Evolutionary conservation across 768 basidiomycete species (phyloP).

Genomic region (Goffeauzyma gilvescens): DNA sequence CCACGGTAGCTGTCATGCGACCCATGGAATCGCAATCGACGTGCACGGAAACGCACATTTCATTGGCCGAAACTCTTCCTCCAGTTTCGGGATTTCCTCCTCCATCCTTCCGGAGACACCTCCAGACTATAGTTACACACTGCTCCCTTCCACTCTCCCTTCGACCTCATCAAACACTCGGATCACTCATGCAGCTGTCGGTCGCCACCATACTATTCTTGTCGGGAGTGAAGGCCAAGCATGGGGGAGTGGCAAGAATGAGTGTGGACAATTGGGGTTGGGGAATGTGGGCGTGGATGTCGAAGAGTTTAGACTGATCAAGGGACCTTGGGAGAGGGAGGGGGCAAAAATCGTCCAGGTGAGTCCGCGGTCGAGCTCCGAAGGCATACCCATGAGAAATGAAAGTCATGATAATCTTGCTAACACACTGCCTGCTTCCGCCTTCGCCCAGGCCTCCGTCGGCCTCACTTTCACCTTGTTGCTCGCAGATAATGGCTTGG

Average conservation of each 20-base stretch:
- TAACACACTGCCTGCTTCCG: background rate
- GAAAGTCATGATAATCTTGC: background rate
- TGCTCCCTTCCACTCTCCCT: background rate
- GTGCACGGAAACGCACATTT: slow-evolving; percentile 61
- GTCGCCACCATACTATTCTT: slow-evolving; percentile 61
- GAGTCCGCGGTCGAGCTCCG: background rate
- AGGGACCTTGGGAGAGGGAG: slow-evolving; percentile 22
- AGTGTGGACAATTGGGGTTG: slow-evolving; percentile 47
- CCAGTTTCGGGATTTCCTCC: slow-evolving; percentile 42
- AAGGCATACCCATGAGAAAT: too few relatives aligned
- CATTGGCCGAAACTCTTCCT: slow-evolving; percentile 64
- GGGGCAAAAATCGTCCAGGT: slow-evolving; percentile 23
- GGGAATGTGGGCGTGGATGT: slow-evolving; percentile 10
- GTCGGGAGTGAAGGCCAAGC: slow-evolving; percentile 62
- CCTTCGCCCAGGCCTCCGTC: slow-evolving; percentile 43
- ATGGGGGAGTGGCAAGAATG: slow-evolving; percentile 68
- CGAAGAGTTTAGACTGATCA: slow-evolving; percentile 16
- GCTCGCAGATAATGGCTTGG: slow-evolving; percentile 60
- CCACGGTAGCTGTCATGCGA: slow-evolving; percentile 38
- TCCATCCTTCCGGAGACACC: slow-evolving; percentile 2
- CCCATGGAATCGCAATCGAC: slow-evolving; percentile 26
- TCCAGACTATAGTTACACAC: slow-evolving; percentile 41
- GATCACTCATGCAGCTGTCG: slow-evolving; percentile 68
- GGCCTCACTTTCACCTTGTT: slow-evolving; percentile 71
- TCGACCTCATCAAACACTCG: slow-evolving; percentile 33